Conservation (phyloP, 495 filamentous ascomycete species). For the Lichina pygmaea region DNA sequence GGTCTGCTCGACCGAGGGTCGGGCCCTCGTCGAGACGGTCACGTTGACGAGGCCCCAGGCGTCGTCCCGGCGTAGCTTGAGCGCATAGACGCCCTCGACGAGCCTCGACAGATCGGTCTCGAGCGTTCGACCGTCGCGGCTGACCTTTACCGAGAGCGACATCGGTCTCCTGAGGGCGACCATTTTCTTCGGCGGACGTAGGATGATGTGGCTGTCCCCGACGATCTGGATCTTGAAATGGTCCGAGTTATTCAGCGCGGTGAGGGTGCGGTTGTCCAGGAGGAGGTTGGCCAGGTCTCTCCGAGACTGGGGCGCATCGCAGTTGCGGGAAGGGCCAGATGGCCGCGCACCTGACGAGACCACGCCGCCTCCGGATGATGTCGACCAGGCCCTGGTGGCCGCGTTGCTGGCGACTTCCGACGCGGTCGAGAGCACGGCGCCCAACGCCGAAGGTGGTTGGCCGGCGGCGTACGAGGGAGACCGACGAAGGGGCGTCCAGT, state of each 20-base stretch:
- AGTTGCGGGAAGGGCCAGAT: background rate
- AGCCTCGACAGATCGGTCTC: constrained; percentile 22
- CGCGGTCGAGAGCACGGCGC: background rate
- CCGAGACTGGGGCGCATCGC: background rate
- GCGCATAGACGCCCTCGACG: constrained; percentile 29
- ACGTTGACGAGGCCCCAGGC: constrained; percentile 30
- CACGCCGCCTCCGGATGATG: background rate
- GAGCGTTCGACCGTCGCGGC: constrained; percentile 16
- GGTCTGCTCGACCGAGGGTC: constrained; percentile 23
- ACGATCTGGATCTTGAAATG: constrained; percentile 32
- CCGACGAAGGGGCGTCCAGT: background rate
- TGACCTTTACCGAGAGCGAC: constrained; percentile 23
- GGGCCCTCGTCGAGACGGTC: constrained; percentile 24
- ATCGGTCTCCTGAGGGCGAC: constrained; percentile 20
- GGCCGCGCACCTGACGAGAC: background rate
- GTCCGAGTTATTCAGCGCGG: background rate
- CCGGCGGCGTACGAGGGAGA: background rate
- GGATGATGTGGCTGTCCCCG: constrained; percentile 31
- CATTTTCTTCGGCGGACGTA: constrained; percentile 26
- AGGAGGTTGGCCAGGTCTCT: background rate
- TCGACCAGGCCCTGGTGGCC: background rate
- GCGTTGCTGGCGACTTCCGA: background rate
- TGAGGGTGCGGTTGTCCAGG: background rate
- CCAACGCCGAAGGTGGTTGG: background rate
- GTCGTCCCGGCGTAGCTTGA: constrained; percentile 28